Evolutionary conservation across 202 grass and related monocot species (phyloP), one percentile per base, ranked within the genome.

Genomic region (Schoenoplectus tabernaemontani): DNA sequence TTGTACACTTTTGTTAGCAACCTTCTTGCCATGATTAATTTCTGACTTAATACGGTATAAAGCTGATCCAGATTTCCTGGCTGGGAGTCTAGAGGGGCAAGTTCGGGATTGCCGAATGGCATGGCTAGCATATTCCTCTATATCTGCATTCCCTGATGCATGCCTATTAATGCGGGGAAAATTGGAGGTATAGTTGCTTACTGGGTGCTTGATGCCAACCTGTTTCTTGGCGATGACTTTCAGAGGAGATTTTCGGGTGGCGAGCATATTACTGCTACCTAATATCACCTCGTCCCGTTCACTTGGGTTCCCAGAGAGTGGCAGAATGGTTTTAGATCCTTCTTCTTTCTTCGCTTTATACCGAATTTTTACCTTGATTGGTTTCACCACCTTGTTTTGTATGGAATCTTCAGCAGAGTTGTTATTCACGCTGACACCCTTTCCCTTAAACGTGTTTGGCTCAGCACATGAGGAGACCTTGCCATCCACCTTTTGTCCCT

Each of bases 1-100:
- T 51, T 50, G 87, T 44, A 48, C 66, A 43, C 8, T 66, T 81
- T 84, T 72, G 70, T 84, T 85, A 43, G 85, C 61, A 44, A 39
- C 79, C 33, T 41, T 15, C 43, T 51, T 78, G 1, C 32, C 62
- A 33, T 47, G 63, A 77, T 70, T 84, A 47, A 78, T 77, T 23
- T 10, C 82, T 76, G 78, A 78, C 73, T 20, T 83, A 42, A 16
- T 74, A 59, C 23, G 9, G 51, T 28, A 3, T 2, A 48, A 53
- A 51, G 44, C 36, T 46, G 23, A 51, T 23, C 23, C 32, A 39
- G 75, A 78, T 59, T 78, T 79, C 23, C 46, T 48, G 15, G 77
- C 36, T 30, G 77, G 22, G 19, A 42, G 9, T 26, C 39, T 63
- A 9, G 59, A 62, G 23, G 30, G 3, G 58, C 38, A 44, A 42